These are phyloP conservation scores for Choanephora cucurbitarum DNA, from an alignment of 371 early-diverging fungal species.

Conservation along the genomic window DNA sequence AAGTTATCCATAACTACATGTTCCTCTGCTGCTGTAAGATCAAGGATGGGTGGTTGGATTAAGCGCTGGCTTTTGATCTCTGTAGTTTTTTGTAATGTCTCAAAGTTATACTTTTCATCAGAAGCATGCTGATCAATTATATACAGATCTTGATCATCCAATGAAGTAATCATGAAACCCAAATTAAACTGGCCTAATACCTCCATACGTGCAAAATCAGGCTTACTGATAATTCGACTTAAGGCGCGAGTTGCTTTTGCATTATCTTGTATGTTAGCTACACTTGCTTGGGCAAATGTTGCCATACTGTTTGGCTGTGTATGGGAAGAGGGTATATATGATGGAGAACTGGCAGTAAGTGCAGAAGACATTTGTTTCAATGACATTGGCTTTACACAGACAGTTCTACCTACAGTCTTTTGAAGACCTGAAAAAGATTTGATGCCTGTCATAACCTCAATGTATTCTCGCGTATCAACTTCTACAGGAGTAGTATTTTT, in stretches of 20 bases:
- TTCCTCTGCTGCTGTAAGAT: conserved; percentile 82
- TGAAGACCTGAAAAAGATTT: conserved; percentile 7
- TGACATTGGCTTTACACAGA: neutral
- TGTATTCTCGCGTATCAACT: conserved; percentile 4
- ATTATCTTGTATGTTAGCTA: conserved; percentile 46
- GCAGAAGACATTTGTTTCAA: neutral
- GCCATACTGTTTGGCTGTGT: too few relatives aligned
- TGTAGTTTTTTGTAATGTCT: conserved; percentile 68
- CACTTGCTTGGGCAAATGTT: conserved; percentile 30
- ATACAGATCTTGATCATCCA: conserved; percentile 75
- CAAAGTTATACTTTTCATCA: conserved; percentile 98
- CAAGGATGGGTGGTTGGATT: conserved; percentile 43
- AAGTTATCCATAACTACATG: conserved; percentile 75
- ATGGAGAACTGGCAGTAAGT: neutral
- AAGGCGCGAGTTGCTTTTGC: conserved; percentile 56
- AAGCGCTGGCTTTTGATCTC: conserved; percentile 66
- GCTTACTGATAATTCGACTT: conserved; percentile 69
- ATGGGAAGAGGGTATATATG: neutral
- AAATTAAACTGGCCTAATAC: conserved; percentile 98
- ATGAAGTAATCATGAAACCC: conserved; percentile 91
- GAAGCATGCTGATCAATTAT: conserved; percentile 99
- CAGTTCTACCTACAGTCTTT: conserved; percentile 8
- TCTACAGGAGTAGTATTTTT: neutral
- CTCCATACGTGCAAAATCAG: conserved; percentile 83
- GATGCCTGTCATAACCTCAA: neutral